Evolutionary conservation across 2,329 filamentous ascomycete species (phyloP).

Genomic region (Ascomycota sp.): DNA sequence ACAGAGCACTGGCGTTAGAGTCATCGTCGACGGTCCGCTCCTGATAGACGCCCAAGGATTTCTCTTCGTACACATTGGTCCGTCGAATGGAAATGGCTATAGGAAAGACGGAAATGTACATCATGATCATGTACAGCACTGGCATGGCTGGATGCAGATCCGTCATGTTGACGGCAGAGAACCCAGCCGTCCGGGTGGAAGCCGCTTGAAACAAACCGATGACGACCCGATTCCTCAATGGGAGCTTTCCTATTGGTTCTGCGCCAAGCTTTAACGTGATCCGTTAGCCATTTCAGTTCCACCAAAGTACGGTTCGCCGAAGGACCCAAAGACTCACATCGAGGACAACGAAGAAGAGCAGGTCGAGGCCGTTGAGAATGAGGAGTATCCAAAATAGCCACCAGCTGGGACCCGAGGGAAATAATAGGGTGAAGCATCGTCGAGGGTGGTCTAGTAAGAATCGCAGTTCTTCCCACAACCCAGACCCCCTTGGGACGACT

Average conservation of each 20-base stretch:
- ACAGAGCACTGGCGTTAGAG: slow-evolving; percentile 36
- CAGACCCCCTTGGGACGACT: slow-evolving; percentile 38
- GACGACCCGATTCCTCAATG: slow-evolving; percentile 53
- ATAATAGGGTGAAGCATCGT: slow-evolving; percentile 85
- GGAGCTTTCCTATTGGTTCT: slow-evolving; percentile 40
- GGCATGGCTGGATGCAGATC: slow-evolving; percentile 74
- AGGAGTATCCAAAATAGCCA: slow-evolving; percentile 80
- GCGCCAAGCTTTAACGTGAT: slow-evolving; percentile 37
- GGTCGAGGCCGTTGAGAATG: slow-evolving; percentile 58
- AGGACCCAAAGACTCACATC: slow-evolving; percentile 37
- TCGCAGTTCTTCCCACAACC: slow-evolving; percentile 68
- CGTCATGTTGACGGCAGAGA: slow-evolving; percentile 57
- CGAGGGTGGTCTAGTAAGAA: slow-evolving; percentile 88
- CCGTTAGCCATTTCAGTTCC: slow-evolving; percentile 5
- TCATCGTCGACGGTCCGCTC: slow-evolving; percentile 24
- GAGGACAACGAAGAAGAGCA: slow-evolving; percentile 79
- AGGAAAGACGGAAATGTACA: slow-evolving; percentile 95
- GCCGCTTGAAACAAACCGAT: slow-evolving; percentile 80
- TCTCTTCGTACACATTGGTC: slow-evolving; percentile 93
- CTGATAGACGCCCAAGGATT: slow-evolving; percentile 52
- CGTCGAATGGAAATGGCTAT: slow-evolving; percentile 86
- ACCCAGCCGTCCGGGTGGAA: slow-evolving; percentile 76
- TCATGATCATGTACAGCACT: slow-evolving; percentile 91
- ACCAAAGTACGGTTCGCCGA: not conserved
- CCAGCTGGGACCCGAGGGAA: slow-evolving; percentile 79